Percentiles rank a stretch among this genome's conserved stretches.
phyloP scores from a whole-genome alignment of 345 rosid species.

The Eucalyptus tenuipes region DNA sequence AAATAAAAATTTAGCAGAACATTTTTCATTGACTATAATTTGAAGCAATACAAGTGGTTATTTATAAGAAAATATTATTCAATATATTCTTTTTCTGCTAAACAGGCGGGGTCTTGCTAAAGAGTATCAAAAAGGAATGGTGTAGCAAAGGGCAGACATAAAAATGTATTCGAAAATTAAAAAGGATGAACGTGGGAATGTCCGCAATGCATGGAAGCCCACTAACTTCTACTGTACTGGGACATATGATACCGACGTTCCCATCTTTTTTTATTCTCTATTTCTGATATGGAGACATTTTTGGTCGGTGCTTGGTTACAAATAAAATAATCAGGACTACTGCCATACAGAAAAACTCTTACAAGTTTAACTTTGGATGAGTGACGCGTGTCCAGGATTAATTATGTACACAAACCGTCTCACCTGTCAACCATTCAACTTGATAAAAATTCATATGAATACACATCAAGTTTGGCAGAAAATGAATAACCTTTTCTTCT shows the following conservation, averaged over 20 bases:
- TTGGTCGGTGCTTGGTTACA: not conserved
- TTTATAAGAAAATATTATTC: not conserved
- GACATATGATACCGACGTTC: not conserved
- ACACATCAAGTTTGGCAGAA: fast-evolving
- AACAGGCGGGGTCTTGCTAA: not conserved
- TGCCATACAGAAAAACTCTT: not conserved
- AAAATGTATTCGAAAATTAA: not conserved
- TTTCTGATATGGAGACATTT: not conserved
- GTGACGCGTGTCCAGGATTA: not conserved
- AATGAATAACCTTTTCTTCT: fast-evolving
- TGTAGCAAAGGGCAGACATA: not conserved
- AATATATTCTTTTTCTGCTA: not conserved
- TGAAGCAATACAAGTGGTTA: not conserved
- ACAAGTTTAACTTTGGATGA: not conserved
- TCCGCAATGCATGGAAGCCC: not conserved
- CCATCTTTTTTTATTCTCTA: not conserved
- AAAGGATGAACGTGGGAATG: not conserved
- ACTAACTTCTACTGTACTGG: not conserved
- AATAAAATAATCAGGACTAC: not conserved
- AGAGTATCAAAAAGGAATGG: not conserved
- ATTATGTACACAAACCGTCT: not conserved
- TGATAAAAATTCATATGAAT: not conserved
- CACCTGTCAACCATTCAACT: not conserved
- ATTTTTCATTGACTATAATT: not conserved
- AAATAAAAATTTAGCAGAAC: fast-evolving